Conservation (phyloP, 1,284 basidiomycete species). For the Flammula alnicola region DNA sequence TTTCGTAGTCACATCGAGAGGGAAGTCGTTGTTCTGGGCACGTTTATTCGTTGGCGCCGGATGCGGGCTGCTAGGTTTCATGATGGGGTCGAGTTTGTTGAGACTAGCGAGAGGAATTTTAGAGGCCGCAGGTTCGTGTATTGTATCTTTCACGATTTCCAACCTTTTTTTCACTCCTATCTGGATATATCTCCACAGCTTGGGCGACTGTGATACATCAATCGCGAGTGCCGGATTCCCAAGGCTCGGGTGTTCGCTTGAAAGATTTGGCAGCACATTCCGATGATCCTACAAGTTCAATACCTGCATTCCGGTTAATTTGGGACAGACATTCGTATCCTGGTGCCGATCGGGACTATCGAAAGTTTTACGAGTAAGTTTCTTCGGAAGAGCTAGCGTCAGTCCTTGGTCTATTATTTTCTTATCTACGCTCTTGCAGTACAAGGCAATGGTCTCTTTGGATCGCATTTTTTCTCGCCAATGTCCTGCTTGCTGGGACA, state of each 20-base stretch:
- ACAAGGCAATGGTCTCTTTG: constrained; percentile 39
- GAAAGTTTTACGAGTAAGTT: constrained; percentile 41
- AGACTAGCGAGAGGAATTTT: constrained; percentile 34
- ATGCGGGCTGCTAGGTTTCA: constrained; percentile 37
- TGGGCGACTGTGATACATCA: constrained; percentile 51
- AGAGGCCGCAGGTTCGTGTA: constrained; percentile 43
- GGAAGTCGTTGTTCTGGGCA: constrained; percentile 40
- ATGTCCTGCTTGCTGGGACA: constrained; percentile 27
- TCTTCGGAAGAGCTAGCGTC: not conserved
- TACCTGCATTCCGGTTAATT: constrained; percentile 34
- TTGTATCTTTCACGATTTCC: not conserved
- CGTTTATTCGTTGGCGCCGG: constrained; percentile 38
- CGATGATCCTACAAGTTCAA: constrained; percentile 32
- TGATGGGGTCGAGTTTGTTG: constrained; percentile 37
- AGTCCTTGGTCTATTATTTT: not conserved
- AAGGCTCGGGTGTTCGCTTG: constrained; percentile 37
- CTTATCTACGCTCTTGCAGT: constrained; percentile 21
- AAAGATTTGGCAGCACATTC: constrained; percentile 38
- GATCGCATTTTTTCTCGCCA: constrained; percentile 37
- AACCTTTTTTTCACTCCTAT: not conserved
- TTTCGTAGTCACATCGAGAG: constrained; percentile 32
- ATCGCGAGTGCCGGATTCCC: constrained; percentile 30
- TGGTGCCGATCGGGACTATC: constrained; percentile 32
- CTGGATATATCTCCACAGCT: constrained; percentile 29
- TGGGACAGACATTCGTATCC: constrained; percentile 36